Base-by-base conservation (phyloP, 2,329 filamentous ascomycete genomes). In the Hortaea sp. region DNA sequence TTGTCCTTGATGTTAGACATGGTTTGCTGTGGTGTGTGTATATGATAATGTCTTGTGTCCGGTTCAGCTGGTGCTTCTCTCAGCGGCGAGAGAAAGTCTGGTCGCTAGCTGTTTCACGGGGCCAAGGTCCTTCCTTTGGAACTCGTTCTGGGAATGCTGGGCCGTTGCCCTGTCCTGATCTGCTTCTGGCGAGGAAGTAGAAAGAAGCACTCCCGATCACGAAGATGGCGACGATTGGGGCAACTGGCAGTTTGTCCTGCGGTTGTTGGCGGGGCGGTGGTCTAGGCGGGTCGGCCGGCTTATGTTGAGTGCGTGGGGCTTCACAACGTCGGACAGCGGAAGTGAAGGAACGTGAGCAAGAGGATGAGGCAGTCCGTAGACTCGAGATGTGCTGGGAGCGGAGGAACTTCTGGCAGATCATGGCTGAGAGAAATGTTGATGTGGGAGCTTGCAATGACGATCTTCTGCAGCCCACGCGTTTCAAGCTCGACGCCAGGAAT, bases 221-320 rank as follows among this genome's bases (percentile, higher is more conserved):
- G 60, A 74, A 71, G 58, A 74, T 73, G 56, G 63, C 60, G 48
- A 73, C 52, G 41, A 74, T 66, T 27, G 71, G 70, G 57, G 66
- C 52, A 65, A 71, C 43, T 44, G 69, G 69, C 57, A 69, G 68
- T 62, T 70, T 39, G 43, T 42, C 39, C 20, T 42, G 38, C 32
- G 43, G 43, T 31, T 41, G 42, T 34, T 39, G 10, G 37, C 37
- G 37, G 11, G 10, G 37, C 9, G 37, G 34, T n/a, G 43, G 13
- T 27, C 28, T 9, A 13, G 32, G 31, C 31, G 47, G 31, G 1
- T 35, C 42, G 27, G 44, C 47, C 7, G 44, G 47, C 39, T 41
- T 43, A 6, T 43, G 29, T 38, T 49, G 47, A 6, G 47, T 45
- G 9, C 47, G 47, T 29, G 47, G 47, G 30, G 47, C 47, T 44